Conservation (phyloP, 148 eudicot genomes). For the Rhododendron kiyosumense region DNA sequence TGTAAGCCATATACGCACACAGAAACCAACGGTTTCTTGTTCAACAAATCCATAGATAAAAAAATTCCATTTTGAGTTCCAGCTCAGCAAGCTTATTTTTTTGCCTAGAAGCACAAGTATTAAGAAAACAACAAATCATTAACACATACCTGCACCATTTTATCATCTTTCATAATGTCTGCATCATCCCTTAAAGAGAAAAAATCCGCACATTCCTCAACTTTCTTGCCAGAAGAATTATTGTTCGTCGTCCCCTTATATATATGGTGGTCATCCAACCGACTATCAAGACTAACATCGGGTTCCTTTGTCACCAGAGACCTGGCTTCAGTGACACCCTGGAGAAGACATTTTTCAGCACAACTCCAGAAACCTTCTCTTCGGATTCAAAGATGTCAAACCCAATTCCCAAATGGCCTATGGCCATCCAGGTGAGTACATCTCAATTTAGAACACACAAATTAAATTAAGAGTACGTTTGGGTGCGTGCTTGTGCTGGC, state of each 20-base stretch:
- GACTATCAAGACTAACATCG: not conserved
- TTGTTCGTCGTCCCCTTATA: constrained; percentile 8
- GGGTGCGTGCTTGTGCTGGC: not conserved
- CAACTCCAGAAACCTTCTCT: not conserved
- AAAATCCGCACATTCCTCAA: constrained; percentile 8
- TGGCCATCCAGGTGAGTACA: not conserved
- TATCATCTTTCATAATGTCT: constrained; percentile 25
- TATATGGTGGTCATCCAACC: not conserved
- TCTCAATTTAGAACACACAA: not conserved
- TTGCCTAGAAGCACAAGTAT: not conserved
- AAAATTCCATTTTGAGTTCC: not conserved
- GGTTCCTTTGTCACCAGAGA: constrained; percentile 15
- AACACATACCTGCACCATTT: constrained; percentile 42
- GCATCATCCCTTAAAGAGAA: constrained; percentile 24
- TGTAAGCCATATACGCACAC: constrained; percentile 23
- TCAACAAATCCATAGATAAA: not conserved
- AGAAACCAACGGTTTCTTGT: not conserved
- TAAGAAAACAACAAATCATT: not conserved
- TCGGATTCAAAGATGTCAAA: not conserved
- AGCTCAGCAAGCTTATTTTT: not conserved
- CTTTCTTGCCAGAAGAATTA: constrained; percentile 23
- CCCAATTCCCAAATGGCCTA: not conserved
- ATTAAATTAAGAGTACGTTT: not conserved
- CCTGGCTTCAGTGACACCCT: constrained; percentile 22
- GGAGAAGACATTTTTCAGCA: constrained; percentile 16